These are phyloP conservation scores for Bacterosira constricta DNA, from an alignment of 108 stramenopile genomes.

Conservation along the genomic window DNA sequence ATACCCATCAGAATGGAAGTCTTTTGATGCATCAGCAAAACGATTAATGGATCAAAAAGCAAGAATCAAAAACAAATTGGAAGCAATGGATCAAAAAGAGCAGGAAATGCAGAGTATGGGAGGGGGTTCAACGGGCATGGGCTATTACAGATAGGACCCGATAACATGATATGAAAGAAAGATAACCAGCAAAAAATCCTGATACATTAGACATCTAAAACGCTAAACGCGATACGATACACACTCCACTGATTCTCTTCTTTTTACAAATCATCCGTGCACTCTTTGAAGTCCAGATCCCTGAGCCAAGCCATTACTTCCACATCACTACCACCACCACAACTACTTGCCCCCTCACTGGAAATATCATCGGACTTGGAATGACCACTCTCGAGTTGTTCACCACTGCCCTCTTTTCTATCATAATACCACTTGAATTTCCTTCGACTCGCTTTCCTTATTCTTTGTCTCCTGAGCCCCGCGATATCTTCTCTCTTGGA, in stretches of 20 bases:
- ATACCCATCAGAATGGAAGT: slow-evolving; percentile 66
- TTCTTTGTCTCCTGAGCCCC: slow-evolving; percentile 9
- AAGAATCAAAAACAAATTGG: slow-evolving; percentile 52
- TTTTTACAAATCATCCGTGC: not conserved
- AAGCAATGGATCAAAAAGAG: slow-evolving; percentile 49
- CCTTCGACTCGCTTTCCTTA: slow-evolving; percentile 21
- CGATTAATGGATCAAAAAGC: slow-evolving; percentile 58
- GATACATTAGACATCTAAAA: too few species aligned
- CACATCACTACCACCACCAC: not conserved
- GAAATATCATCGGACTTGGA: not conserved
- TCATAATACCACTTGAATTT: slow-evolving; percentile 42
- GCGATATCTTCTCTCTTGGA: not conserved
- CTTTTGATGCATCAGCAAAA: slow-evolving; percentile 69
- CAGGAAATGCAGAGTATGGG: slow-evolving; percentile 70
- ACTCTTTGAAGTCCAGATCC: slow-evolving; percentile 9
- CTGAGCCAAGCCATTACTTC: slow-evolving; percentile 24
- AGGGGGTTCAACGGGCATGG: slow-evolving; percentile 40
- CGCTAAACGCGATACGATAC: too few species aligned
- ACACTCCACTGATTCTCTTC: not conserved
- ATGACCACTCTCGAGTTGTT: not conserved
- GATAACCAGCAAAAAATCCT: too few species aligned
- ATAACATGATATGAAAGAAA: slow-evolving; percentile 6
- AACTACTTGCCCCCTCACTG: not conserved
- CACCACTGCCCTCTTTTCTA: not conserved
- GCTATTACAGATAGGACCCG: slow-evolving; percentile 64